These are phyloP conservation scores for Coemansia sp. DNA, from an alignment of 192 early-diverging fungal species.

Conservation along the genomic window DNA sequence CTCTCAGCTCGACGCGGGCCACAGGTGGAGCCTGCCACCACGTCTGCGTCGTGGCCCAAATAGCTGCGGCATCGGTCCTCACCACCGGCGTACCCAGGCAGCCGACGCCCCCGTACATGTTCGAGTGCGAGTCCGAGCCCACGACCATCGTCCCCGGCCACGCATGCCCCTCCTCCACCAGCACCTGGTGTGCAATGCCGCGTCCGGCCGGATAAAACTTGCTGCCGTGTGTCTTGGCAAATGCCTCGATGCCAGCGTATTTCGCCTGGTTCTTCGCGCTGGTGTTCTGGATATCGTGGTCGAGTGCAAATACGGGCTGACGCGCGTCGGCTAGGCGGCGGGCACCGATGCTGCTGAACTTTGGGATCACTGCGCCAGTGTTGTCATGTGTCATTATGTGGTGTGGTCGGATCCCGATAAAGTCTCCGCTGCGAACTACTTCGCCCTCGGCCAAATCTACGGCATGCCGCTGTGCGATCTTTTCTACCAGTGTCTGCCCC, in stretches of 20 bases:
- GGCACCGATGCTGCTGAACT: conserved; percentile 94
- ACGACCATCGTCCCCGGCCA: conserved; percentile 94
- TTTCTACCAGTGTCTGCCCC: conserved; percentile 89
- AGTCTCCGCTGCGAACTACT: conserved; percentile 86
- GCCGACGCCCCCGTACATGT: conserved; percentile 99
- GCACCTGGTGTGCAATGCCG: conserved; percentile 97
- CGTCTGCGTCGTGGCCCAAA: conserved; percentile 97
- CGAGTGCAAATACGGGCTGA: conserved; percentile 94
- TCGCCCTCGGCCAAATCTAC: conserved; percentile 70
- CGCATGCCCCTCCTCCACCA: conserved; percentile 97
- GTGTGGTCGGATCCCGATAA: conserved; percentile 89
- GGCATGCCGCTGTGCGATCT: conserved; percentile 93
- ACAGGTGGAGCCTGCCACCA: conserved; percentile 99
- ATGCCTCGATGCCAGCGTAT: conserved; percentile 82
- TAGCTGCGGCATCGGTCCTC: conserved; percentile 96
- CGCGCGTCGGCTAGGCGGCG: conserved; percentile 72
- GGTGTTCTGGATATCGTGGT: conserved; percentile 99
- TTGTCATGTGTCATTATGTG: conserved; percentile 98
- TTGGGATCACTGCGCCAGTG: conserved; percentile 90
- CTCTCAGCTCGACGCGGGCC: conserved; percentile 85
- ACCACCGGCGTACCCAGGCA: conserved; percentile 96
- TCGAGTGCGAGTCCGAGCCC: conserved; percentile 98
- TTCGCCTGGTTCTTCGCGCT: conserved; percentile 90
- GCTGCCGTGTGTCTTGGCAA: conserved; percentile 79
- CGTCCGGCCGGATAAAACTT: conserved; percentile 96